Base-by-base conservation (phyloP, 768 basidiomycete species). In the Asterophora lycoperdoides region DNA sequence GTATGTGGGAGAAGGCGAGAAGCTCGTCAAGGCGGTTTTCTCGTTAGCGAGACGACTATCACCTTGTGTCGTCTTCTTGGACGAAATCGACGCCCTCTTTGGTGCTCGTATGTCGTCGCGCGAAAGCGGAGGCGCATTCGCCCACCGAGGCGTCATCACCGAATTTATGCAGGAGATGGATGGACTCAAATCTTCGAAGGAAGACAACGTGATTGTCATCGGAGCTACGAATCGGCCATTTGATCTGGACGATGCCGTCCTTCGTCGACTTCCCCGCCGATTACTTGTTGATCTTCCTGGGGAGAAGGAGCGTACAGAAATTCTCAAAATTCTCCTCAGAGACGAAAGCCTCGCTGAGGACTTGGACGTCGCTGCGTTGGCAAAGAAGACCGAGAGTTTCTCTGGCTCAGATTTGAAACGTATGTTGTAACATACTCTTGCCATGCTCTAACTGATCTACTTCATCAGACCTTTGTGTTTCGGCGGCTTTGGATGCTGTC, bases 81-180 rank as follows among this genome's bases (percentile, higher is more conserved):
- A 97, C 64, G 93, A 97, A 66, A 88, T 95, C 44, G 93, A 97
- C 58, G 88, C 93, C 1, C 77, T 97, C 4, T 92, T 96, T 57
- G 89, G 90, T 34, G 89, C 92, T 36, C 84, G 93, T 17, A 76
- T 81, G 59, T 85, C 89, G 13, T 77, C 79, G 3, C 77, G 86
- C 9, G 86, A 89, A 44, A 83, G 83, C 34, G 89, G 86, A 8
- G 83, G 91, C 46, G 82, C 81, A 10, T 77, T 87, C 58, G 90
- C 91, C 5, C 92, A 95, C 59, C 76, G 92, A 34, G 87, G 90
- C 38, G 81, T 94, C 44, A 86, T 90, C 62, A 93, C 90, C 8
- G 89, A 93, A 65, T 92, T 92, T 64, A 92, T 93, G 89, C 89
- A 90, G 61, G 92, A 95, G 64, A 95, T 97, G 93, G 93, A 97